Evolutionary conservation across 2,329 filamentous ascomycete species (phyloP).

Genomic region (Scopulariopsis brevicaulis): DNA sequence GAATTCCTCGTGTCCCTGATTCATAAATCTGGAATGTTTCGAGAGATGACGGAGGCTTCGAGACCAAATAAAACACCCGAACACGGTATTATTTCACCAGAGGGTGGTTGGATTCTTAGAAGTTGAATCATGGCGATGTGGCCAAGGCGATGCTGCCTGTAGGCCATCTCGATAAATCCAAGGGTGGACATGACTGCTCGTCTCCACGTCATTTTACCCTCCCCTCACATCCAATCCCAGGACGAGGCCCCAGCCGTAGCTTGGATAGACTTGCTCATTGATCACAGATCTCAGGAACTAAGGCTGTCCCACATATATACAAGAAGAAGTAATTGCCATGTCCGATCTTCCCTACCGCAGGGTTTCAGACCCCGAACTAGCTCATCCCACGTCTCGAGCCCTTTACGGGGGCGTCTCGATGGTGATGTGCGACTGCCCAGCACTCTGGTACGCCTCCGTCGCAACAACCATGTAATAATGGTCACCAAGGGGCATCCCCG

Average conservation of each 20-base stretch:
- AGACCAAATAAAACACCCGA: no score
- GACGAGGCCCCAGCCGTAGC: background rate
- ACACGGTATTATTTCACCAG: no score
- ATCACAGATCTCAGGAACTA: background rate
- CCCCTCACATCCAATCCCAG: no score
- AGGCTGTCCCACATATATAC: background rate
- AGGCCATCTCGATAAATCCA: no score
- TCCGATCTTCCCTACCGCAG: background rate
- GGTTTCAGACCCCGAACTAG: background rate
- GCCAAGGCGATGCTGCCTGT: no score
- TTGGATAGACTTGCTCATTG: background rate
- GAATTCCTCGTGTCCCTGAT: no score
- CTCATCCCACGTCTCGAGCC: background rate
- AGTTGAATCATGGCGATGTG: no score
- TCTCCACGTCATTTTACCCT: no score
- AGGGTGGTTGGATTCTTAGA: no score
- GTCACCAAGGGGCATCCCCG: conserved; percentile 34
- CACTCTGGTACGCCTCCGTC: conserved; percentile 40
- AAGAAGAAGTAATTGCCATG: background rate
- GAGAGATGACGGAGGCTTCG: no score
- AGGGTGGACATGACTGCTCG: no score
- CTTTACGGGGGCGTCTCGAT: conserved; percentile 15
- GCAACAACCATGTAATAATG: conserved; percentile 44
- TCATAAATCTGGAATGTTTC: no score
- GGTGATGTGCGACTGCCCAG: conserved; percentile 33